Conservation (phyloP, 2,329 filamentous ascomycete genomes). For the Aspergillus uvarum region DNA sequence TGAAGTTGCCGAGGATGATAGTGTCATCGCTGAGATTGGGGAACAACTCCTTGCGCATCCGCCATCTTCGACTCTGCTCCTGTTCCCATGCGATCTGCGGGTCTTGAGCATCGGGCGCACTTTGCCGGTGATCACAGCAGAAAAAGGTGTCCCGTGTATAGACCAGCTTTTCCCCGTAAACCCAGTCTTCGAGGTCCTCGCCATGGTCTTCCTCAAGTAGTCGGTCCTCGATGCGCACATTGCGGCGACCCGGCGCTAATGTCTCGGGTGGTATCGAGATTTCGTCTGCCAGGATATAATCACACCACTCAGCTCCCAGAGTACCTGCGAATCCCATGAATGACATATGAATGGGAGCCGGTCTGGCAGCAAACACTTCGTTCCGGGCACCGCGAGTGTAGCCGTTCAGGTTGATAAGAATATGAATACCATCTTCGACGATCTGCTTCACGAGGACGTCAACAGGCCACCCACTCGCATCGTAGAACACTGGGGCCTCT, state of each 20-base stretch:
- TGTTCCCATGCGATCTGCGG: conserved; percentile 73
- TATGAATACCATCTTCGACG: conserved; percentile 82
- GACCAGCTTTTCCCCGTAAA: conserved; percentile 95
- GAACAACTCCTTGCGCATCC: conserved; percentile 90
- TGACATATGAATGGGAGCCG: conserved; percentile 96
- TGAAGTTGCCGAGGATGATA: conserved; percentile 96
- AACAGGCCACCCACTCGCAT: conserved; percentile 82
- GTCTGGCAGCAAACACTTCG: conserved; percentile 91
- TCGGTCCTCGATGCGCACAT: conserved; percentile 70
- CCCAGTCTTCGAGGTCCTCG: conserved; percentile 73
- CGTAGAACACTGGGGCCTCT: conserved; percentile 86
- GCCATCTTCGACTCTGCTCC: conserved; percentile 79
- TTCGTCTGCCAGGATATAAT: conserved; percentile 89
- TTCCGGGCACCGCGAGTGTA: conserved; percentile 97
- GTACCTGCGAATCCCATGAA: conserved; percentile 99
- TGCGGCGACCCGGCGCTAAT: conserved; percentile 74
- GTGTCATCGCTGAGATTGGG: conserved; percentile 76
- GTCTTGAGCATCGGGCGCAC: conserved; percentile 70
- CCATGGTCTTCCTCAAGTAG: conserved; percentile 64
- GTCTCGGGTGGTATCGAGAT: conserved; percentile 82
- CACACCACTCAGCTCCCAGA: conserved; percentile 95
- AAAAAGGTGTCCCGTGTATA: conserved; percentile 96
- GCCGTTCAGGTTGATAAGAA: conserved; percentile 95
- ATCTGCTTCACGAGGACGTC: conserved; percentile 86
- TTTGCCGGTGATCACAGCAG: conserved; percentile 95